Evolutionary conservation across 2,329 filamentous ascomycete species (phyloP).

Genomic region (Fonsecaea erecta): DNA sequence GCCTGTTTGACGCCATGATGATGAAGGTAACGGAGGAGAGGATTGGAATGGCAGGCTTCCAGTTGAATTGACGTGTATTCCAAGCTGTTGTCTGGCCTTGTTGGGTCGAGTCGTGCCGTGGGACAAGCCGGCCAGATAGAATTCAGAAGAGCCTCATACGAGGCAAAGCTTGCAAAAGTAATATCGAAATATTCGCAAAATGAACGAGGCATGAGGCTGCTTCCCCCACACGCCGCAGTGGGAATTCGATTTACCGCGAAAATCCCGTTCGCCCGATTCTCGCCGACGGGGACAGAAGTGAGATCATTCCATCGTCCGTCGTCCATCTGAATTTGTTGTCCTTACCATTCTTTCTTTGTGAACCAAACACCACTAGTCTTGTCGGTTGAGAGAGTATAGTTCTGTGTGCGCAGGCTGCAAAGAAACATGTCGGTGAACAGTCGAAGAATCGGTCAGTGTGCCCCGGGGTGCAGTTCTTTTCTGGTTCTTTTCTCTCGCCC

Average conservation of each 20-base stretch:
- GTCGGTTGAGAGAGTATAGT: not conserved
- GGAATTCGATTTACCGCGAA: not conserved
- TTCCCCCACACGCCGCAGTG: not conserved
- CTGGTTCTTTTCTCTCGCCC: not conserved
- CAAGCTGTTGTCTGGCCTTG: not conserved
- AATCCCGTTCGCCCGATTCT: conserved; percentile 9
- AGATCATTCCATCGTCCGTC: not conserved
- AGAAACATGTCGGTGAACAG: conserved; percentile 1
- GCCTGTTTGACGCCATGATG: conserved; percentile 4
- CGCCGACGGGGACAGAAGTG: not conserved
- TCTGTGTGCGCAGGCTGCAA: not conserved
- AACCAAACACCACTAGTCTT: too few species aligned
- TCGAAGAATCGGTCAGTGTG: not conserved
- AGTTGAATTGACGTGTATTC: conserved; percentile 1
- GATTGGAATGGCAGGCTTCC: not conserved
- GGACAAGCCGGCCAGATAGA: not conserved
- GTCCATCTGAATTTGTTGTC: not conserved
- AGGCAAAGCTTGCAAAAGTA: not conserved
- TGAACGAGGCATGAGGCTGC: not conserved
- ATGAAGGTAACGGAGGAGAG: not conserved
- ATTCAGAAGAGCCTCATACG: not conserved
- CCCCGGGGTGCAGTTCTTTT: not conserved
- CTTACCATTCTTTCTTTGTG: too few species aligned
- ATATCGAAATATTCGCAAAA: not conserved
- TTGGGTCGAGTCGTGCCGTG: not conserved